phyloP scores from a whole-genome alignment of 352 stramenopile species.

The Phytophthora pluvialis region DNA sequence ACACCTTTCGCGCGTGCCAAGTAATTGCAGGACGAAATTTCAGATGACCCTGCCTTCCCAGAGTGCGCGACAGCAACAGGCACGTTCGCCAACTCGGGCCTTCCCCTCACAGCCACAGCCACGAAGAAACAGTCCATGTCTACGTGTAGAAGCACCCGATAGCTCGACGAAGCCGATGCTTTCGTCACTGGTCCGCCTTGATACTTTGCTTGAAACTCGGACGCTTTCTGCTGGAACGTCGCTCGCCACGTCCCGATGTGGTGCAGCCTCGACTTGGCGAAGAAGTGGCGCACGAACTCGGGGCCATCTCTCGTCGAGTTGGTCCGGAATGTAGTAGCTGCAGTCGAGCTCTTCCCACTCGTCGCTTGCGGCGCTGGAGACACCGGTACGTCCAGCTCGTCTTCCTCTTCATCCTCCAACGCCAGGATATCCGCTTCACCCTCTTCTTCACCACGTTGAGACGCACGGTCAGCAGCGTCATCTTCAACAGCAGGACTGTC shows the following conservation, averaged over 20 bases:
- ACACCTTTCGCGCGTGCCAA: conserved; percentile 91
- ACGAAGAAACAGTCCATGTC: conserved; percentile 99
- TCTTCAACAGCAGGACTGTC: conserved; percentile 3
- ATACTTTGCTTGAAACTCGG: conserved; percentile 71
- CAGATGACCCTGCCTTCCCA: conserved; percentile 72
- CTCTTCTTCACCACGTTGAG: conserved; percentile 14
- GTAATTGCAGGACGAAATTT: conserved; percentile 97
- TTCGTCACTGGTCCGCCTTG: conserved; percentile 47
- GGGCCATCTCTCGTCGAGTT: conserved; percentile 79
- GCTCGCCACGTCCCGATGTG: conserved; percentile 85
- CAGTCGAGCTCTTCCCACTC: not conserved
- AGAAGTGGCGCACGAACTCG: conserved; percentile 81
- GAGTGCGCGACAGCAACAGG: conserved; percentile 94
- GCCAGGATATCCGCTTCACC: conserved; percentile 15
- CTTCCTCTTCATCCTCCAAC: conserved; percentile 11
- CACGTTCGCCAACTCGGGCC: conserved; percentile 68
- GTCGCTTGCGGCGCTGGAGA: not conserved
- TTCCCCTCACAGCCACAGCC: conserved; percentile 87
- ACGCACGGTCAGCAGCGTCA: conserved; percentile 14
- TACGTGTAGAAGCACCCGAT: conserved; percentile 94
- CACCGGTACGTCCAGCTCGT: not conserved
- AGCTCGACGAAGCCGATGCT: conserved; percentile 37
- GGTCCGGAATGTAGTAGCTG: conserved; percentile 25
- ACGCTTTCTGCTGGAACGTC: conserved; percentile 75
- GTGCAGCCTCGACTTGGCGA: conserved; percentile 85